Conservation (phyloP, 2,329 filamentous ascomycete genomes). For the Fusarium sp. region DNA sequence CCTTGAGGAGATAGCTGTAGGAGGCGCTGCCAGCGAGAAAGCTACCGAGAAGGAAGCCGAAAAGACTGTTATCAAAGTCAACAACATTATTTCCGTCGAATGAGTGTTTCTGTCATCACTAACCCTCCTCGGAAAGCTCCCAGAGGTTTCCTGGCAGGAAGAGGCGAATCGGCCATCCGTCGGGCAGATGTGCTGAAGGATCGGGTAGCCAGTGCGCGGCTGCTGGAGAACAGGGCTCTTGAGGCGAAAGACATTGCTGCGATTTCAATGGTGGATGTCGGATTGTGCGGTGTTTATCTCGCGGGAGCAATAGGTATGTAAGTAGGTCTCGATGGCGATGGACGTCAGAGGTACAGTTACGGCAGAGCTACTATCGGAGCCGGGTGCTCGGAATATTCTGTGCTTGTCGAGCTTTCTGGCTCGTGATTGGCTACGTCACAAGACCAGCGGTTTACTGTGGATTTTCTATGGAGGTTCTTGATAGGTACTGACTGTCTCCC, state of each 20-base stretch:
- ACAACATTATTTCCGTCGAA: background rate
- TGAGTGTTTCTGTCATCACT: slow-evolving; percentile 41
- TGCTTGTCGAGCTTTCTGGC: slow-evolving; percentile 18
- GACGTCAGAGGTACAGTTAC: slow-evolving; percentile 26
- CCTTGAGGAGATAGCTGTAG: slow-evolving; percentile 92
- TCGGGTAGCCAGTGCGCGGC: slow-evolving; percentile 50
- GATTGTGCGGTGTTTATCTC: slow-evolving; percentile 27
- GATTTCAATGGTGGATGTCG: background rate
- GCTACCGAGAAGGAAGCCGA: slow-evolving; percentile 90
- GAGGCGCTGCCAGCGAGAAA: slow-evolving; percentile 81
- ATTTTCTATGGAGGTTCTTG: slow-evolving; percentile 22
- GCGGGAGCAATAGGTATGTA: slow-evolving; percentile 20
- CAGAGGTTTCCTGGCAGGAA: slow-evolving; percentile 67
- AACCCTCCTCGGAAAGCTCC: slow-evolving; percentile 71
- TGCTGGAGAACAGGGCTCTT: slow-evolving; percentile 55
- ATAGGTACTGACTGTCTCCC: background rate
- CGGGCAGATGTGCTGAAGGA: slow-evolving; percentile 63
- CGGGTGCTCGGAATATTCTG: slow-evolving; percentile 44
- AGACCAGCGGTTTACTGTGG: slow-evolving; percentile 25
- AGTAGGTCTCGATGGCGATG: slow-evolving; percentile 34
- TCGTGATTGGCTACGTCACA: slow-evolving; percentile 43
- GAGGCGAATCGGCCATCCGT: slow-evolving; percentile 56
- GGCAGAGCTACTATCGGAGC: slow-evolving; percentile 24
- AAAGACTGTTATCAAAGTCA: slow-evolving; percentile 66
- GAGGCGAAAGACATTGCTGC: slow-evolving; percentile 55